Evolutionary conservation across 225 moss, liverwort and hornwort species (phyloP).

Genomic region (Marchantia paleacea): DNA sequence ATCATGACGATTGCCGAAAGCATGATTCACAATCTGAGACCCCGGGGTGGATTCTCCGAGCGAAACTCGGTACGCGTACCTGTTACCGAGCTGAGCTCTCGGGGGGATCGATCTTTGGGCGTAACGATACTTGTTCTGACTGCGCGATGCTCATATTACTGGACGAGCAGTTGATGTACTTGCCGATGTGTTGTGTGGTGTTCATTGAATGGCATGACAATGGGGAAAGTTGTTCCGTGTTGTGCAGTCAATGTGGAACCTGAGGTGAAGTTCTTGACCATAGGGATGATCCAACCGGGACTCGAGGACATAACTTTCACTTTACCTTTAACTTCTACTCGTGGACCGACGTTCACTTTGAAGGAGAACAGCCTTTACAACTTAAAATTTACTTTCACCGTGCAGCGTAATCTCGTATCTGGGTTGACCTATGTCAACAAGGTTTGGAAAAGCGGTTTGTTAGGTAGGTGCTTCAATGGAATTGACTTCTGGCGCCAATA

Average conservation of each 20-base stretch:
- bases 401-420: constrained; percentile 82
- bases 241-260: constrained; percentile 49
- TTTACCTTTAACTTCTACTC: constrained; percentile 59
- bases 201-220: background rate
- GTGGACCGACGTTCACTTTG: constrained; percentile 71
- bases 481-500: background rate
- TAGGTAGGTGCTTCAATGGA: constrained; percentile 25
- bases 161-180: background rate
- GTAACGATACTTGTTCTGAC: background rate
- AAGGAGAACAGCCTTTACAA: constrained; percentile 72
- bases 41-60: too few species aligned
- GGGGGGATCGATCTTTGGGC: background rate
- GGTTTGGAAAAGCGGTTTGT: constrained; percentile 79
- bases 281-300: constrained; percentile 74
- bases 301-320: constrained; percentile 58
- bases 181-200: background rate
- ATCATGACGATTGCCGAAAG: background rate
- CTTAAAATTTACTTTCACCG: constrained; percentile 75
- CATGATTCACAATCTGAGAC: too few species aligned
- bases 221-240: background rate
- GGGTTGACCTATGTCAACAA: constrained; percentile 86
- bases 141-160: background rate
- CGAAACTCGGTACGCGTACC: too few species aligned
- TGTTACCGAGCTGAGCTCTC: background rate
- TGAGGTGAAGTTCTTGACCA: constrained; percentile 67